phyloP scores from a whole-genome alignment of 2,329 filamentous ascomycete genomes.

The Colletotrichum sidae region DNA sequence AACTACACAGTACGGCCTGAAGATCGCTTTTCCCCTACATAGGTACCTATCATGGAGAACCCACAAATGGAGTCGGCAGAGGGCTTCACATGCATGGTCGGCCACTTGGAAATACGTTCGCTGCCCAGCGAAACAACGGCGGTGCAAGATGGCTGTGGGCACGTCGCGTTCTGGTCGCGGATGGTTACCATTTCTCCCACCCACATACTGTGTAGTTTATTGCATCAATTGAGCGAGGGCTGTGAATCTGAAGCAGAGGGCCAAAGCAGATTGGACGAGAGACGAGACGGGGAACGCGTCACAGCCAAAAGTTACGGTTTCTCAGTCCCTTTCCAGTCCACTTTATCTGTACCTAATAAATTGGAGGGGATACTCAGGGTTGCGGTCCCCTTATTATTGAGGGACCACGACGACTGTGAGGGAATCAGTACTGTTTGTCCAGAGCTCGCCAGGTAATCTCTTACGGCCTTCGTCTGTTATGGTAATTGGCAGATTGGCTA shows the following conservation, averaged over 20 bases:
- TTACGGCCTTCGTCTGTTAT: conserved; percentile 12
- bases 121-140: background rate
- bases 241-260: conserved; percentile 21
- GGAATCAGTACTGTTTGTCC: conserved; percentile 10
- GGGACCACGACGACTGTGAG: conserved; percentile 5
- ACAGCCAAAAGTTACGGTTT: background rate
- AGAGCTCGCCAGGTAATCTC: background rate
- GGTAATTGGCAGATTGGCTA: conserved; percentile 22
- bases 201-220: background rate
- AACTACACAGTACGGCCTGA: conserved; percentile 8
- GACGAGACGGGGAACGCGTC: conserved; percentile 1
- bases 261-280: conserved; percentile 20
- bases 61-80: conserved; percentile 35
- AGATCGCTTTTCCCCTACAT: conserved; percentile 4
- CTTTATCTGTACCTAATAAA: background rate
- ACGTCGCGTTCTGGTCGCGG: background rate
- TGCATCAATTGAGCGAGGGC: conserved; percentile 1
- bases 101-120: background rate
- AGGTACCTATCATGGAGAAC: background rate
- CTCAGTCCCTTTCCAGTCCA: background rate
- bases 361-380: background rate
- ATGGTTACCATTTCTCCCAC: background rate
- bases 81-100: conserved; percentile 30
- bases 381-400: background rate
- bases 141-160: background rate